Base-by-base conservation (phyloP, 1,139 yeast genomes). In the Hansenula sp. region DNA sequence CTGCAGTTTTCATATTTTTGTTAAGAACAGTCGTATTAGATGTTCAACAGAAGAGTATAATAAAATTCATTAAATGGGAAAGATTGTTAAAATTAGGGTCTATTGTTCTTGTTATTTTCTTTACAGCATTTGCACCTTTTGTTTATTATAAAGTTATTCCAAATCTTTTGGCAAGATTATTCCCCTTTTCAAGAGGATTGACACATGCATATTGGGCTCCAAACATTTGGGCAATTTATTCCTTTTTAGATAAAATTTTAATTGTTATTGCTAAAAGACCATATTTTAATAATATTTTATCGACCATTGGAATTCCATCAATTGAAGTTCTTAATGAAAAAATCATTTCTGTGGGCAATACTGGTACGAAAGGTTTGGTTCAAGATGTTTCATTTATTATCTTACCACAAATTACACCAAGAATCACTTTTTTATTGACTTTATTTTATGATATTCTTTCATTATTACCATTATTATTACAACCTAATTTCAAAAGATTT, bases 151-250 rank as follows among this genome's bases (percentile, higher is more conserved):
- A 74, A 7, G 85, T 83, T 36, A 59, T 86, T 42, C 85, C 87
- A 1, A 80, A 88, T 50, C 66, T 93, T 16, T 41, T 88, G 12
- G 62, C 70, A 6, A 71, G 99, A 41, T 66, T 94, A 34, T 93
- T 93, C 65, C 99, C 99, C 6, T 93, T 93, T 60, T 85, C 96
- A 41, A 76, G 99, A 59, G 99, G 99, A 1, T 72, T 94, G 34
- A 93, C 97, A 5, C 99, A 94, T 64, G 97, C 98, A 0, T 94
- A 94, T 66, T 93, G 99, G 99, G 99, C 99, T 1, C 99, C 99
- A 5, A 93, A 93, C 57, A 71, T 90, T 43, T 93, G 99, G 99
- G 96, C 99, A 0, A 57, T 93, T 12, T 93, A 93, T 63, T 87
- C 97, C 1, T 85, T 88, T 53, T 51, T 74, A n/a, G 99, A 93